Evolutionary conservation across 805 yeast genomes (phyloP).

Genomic region (Ogataea dorogensis): DNA sequence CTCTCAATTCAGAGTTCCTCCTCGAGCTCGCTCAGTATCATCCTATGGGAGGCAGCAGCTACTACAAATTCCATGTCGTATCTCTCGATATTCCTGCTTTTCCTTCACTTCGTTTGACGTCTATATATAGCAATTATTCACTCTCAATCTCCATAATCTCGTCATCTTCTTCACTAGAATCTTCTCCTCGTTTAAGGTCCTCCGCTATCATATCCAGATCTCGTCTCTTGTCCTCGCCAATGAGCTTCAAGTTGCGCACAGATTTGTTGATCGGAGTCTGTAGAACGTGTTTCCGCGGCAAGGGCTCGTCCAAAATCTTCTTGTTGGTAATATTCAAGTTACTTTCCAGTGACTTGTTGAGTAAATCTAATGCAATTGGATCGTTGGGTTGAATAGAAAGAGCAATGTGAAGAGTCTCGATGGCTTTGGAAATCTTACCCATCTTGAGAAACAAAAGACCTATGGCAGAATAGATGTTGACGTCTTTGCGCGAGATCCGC

Average conservation of each 20-base stretch:
- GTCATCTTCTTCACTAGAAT: slow-evolving; percentile 39
- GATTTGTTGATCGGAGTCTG: slow-evolving; percentile 27
- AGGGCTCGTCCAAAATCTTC: slow-evolving; percentile 23
- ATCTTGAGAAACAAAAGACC: slow-evolving; percentile 78
- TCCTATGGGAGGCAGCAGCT: slow-evolving; percentile 3
- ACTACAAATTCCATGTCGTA: neutral
- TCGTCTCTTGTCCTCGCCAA: slow-evolving; percentile 26
- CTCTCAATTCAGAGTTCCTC: neutral
- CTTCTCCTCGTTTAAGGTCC: slow-evolving; percentile 44
- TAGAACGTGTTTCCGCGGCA: slow-evolving; percentile 13
- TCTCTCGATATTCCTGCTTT: slow-evolving; percentile 2
- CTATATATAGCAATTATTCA: slow-evolving; percentile 34
- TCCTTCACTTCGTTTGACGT: slow-evolving; percentile 11
- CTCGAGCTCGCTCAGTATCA: neutral
- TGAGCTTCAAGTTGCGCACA: slow-evolving; percentile 23
- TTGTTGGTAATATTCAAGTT: slow-evolving; percentile 37
- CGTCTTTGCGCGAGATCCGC: slow-evolving; percentile 63
- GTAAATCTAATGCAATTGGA: slow-evolving; percentile 77
- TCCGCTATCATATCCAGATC: slow-evolving; percentile 40
- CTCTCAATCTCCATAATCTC: slow-evolving; percentile 63
- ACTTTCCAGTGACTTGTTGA: slow-evolving; percentile 73
- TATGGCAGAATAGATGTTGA: slow-evolving; percentile 74
- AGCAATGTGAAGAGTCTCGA: slow-evolving; percentile 76
- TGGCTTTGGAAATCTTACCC: slow-evolving; percentile 63
- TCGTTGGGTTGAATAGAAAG: slow-evolving; percentile 76